Conservation (phyloP, 208 protist genomes). For the Trypanosoma caninum region DNA sequence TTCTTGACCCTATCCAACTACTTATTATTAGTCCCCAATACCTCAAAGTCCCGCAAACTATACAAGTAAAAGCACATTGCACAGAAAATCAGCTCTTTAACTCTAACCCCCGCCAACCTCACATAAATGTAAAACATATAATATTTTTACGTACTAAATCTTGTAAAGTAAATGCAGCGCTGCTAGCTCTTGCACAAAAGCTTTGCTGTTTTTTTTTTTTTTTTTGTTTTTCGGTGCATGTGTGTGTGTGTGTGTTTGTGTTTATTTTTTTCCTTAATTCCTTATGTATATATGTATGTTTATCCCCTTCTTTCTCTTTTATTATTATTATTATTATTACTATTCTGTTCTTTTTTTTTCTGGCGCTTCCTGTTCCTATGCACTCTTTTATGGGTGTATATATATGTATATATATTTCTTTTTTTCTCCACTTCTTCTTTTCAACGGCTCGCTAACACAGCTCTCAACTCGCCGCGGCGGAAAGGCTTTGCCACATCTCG, state of each 20-base stretch:
- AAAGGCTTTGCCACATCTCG: conserved; percentile 52
- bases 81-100: too few species aligned
- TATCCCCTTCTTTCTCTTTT: background rate
- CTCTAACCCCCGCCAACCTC: too few species aligned
- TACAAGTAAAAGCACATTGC: too few species aligned
- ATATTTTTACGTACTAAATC: background rate
- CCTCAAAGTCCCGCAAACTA: too few species aligned
- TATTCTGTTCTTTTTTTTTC: background rate
- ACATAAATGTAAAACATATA: too few species aligned
- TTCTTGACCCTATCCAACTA: too few species aligned
- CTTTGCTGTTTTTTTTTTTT: conserved; percentile 7
- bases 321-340: background rate
- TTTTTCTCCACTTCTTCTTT: background rate
- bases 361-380: background rate
- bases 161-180: background rate
- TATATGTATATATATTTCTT: background rate
- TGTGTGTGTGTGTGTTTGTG: too few species aligned
- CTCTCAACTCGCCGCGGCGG: conserved; percentile 1
- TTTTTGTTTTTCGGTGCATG: background rate
- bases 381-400: too few species aligned
- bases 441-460: background rate
- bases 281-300: background rate
- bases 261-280: background rate
- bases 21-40: too few species aligned
- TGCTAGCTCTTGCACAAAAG: background rate